Conservation (phyloP, 306 rosid genomes). For the Quercus wislizeni region DNA sequence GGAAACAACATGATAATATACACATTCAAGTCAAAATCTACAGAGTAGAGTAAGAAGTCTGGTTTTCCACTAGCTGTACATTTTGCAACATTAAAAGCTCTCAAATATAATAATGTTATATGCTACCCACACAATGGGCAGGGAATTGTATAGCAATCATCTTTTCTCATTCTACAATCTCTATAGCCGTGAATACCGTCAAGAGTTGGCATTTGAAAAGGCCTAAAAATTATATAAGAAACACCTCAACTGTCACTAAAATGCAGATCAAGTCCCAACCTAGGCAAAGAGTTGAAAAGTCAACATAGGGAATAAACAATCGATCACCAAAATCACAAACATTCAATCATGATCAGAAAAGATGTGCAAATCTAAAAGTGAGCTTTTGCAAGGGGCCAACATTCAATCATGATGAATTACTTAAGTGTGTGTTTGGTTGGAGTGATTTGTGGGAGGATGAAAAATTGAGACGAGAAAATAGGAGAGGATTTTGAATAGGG, state of each 20-base stretch:
- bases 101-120: neutral
- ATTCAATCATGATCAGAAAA: neutral
- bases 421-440: too few relatives aligned
- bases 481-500: too few relatives aligned
- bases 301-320: neutral
- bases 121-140: neutral
- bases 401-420: too few relatives aligned
- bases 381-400: neutral
- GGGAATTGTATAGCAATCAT: neutral
- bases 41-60: neutral
- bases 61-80: neutral
- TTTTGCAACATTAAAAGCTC: neutral
- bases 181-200: neutral
- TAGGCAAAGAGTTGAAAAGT: neutral
- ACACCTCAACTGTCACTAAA: neutral
- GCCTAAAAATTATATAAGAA: neutral
- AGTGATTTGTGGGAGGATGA: too few relatives aligned
- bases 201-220: neutral
- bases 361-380: neutral
- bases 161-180: neutral
- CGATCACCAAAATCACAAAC: neutral
- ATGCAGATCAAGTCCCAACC: neutral
- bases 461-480: too few relatives aligned
- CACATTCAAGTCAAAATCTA: too few relatives aligned
- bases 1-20: too few relatives aligned